Evolutionary conservation across 495 filamentous ascomycete species (phyloP).

Genomic region (Glutinoglossum americanum): DNA sequence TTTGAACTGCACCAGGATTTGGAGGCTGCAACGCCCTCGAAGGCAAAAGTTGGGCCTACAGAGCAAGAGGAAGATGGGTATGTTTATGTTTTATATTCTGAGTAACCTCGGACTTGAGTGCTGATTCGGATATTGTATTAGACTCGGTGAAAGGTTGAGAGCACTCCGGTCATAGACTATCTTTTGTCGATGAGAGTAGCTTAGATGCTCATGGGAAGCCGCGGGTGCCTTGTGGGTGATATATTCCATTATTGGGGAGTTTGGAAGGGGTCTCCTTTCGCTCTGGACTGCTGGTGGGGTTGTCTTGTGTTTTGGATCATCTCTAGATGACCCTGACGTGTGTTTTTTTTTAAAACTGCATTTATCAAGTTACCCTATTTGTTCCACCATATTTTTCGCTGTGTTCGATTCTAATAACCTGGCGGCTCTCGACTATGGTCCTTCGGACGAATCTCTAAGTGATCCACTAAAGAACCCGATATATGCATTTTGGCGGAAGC

Average conservation of each 20-base stretch:
- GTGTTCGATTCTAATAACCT: not conserved
- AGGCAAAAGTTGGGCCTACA: constrained; percentile 29
- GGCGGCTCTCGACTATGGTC: too few species aligned
- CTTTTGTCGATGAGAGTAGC: not conserved
- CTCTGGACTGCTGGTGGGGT: not conserved
- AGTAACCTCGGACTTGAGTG: not conserved
- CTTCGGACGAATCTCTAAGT: too few species aligned
- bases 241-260: not conserved
- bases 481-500: too few species aligned
- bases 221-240: not conserved
- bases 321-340: not conserved
- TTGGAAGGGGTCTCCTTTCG: not conserved
- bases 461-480: too few species aligned
- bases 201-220: not conserved
- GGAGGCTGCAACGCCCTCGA: constrained; percentile 34
- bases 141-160: constrained; percentile 25
- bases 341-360: not conserved
- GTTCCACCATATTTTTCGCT: not conserved
- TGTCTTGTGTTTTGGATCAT: not conserved
- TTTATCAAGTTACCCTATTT: not conserved
- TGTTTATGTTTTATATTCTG: not conserved
- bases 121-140: not conserved
- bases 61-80: constrained; percentile 38
- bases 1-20: constrained; percentile 53
- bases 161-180: constrained; percentile 7